Base-by-base conservation (phyloP, 2,329 filamentous ascomycete species). In the Peltaster fructicola region DNA sequence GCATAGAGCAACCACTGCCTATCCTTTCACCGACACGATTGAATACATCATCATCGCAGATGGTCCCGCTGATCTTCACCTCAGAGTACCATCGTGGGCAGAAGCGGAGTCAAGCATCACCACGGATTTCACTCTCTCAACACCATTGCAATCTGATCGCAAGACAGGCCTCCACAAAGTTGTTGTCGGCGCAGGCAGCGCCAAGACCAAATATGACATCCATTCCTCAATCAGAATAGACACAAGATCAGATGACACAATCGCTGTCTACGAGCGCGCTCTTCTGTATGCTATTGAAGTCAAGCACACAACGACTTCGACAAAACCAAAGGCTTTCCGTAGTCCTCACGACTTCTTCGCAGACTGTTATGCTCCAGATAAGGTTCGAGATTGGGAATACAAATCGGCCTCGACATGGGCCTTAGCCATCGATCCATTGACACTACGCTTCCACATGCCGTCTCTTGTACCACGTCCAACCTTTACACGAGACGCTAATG, bases 11-110 rank as follows among this genome's bases (percentile, higher is more conserved):
- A n/a, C n/a, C n/a, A 68, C 64, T 1, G 47, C 50, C 24, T 68
- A 68, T 38, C 64, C 58, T 0, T 62, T 63, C 35, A 31, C 35
- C 7, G 40, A 53, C 23, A 32, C 31, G 3, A 39, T 62, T 3
- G 33, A 31, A 6, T 63, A 63, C 34, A 48, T 40, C 15, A 48
- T 61, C 27, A 37, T 41, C 10, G 36, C 52, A 3, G 41, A 39
- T 5, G 33, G 34, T 1, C 22, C 47, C 5, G 57, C 61, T 33
- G 40, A 44, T n/a, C 54, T 63, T 29, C 48, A 52, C 28, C 39
- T 63, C 23, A 50, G 59, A 10, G 48, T 62, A n/a, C 59, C 59
- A 3, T 27, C 29, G 6, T 63, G 59, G 59, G 44, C 47, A 3
- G 35, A 30, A 15, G 35, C 39, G 9, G 29, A 27, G 7, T 40